Conservation (phyloP, 164 flowering plant genomes). For the Tinospora cordifolia region DNA sequence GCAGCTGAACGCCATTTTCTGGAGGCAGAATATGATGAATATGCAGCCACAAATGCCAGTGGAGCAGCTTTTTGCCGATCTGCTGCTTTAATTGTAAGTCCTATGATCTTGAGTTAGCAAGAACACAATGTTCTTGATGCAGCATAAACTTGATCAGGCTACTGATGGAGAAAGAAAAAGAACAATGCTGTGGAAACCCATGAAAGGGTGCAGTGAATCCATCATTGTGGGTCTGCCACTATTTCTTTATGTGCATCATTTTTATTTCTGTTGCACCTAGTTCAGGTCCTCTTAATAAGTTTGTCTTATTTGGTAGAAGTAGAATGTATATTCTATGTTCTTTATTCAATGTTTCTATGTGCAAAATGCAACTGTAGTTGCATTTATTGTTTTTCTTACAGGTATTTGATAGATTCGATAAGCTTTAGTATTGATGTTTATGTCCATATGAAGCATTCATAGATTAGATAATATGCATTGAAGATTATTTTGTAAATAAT, state of each 20-base stretch:
- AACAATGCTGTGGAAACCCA: background rate
- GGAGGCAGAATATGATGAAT: constrained; percentile 85
- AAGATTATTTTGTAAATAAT: background rate
- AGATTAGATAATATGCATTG: background rate
- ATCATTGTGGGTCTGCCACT: background rate
- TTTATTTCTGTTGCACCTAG: background rate
- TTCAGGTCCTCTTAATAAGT: constrained; percentile 1
- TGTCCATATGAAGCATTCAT: background rate
- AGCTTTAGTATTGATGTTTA: background rate
- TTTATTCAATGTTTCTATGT: background rate
- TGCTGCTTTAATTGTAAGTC: constrained; percentile 76
- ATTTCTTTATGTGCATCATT: background rate
- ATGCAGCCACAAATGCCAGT: constrained; percentile 68
- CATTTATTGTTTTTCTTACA: background rate
- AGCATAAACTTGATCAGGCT: background rate
- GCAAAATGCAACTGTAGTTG: background rate
- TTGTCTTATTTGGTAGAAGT: background rate
- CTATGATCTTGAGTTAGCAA: background rate
- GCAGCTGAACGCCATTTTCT: constrained; percentile 78
- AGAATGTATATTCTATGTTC: background rate
- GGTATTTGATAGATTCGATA: background rate
- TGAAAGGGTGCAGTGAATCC: background rate
- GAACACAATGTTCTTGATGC: background rate
- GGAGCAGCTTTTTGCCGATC: constrained; percentile 96
- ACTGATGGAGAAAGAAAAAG: background rate